phyloP scores from a whole-genome alignment of 2,329 filamentous ascomycete species.

The Colletotrichum caudatum region DNA sequence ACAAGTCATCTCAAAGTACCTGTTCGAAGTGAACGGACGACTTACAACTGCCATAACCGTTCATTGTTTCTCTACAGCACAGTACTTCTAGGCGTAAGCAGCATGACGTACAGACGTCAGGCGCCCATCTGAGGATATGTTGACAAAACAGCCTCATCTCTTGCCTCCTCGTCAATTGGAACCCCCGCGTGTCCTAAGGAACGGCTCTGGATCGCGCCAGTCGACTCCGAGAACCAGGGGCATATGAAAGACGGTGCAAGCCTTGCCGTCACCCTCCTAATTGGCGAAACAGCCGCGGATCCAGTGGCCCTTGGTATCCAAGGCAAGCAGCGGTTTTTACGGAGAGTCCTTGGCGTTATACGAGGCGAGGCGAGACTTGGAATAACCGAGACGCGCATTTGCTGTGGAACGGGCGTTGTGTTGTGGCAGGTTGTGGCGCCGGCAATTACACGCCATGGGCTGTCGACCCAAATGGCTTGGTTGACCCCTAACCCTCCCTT shows the following conservation, averaged over 20 bases:
- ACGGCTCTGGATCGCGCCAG: not conserved
- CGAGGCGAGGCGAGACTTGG: not conserved
- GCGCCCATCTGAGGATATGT: not conserved
- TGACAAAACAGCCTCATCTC: not conserved
- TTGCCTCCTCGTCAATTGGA: not conserved
- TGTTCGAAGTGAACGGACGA: not conserved
- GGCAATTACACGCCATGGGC: not conserved
- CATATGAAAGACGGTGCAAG: not conserved
- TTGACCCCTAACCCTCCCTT: not conserved
- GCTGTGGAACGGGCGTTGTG: not conserved
- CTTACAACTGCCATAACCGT: not conserved
- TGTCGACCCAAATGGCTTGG: not conserved
- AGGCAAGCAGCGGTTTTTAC: no score
- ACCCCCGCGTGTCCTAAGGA: not conserved
- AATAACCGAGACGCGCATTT: no score
- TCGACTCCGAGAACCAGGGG: not conserved
- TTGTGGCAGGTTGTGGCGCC: not conserved
- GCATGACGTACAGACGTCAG: not conserved
- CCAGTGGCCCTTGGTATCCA: not conserved
- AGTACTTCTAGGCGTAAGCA: not conserved
- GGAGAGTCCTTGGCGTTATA: no score
- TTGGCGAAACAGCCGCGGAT: no score
- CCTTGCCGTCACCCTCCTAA: not conserved
- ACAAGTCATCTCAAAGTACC: not conserved
- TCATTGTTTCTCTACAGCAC: not conserved